phyloP scores from a whole-genome alignment of 176 grass and related monocot species.

The Puccinellia tenuiflora region DNA sequence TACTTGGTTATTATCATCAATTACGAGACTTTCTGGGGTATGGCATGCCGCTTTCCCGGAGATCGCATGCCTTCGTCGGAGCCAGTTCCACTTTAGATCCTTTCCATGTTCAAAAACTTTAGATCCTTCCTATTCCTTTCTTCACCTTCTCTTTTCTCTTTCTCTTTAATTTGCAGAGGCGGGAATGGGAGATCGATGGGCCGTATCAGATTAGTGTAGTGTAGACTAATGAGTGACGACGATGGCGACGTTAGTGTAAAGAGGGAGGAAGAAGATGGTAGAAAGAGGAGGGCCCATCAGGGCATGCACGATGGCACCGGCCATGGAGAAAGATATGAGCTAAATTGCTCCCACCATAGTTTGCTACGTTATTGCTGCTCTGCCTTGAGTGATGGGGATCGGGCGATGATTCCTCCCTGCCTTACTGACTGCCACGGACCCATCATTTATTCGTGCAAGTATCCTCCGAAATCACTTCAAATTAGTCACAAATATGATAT shows the following conservation, averaged over 20 bases:
- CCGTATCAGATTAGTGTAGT: no score
- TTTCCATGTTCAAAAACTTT: no score
- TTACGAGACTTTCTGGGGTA: no score
- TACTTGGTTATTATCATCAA: no score
- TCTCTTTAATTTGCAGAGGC: no score
- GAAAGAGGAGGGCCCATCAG: slow-evolving; percentile 26
- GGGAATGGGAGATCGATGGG: no score
- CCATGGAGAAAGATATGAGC: slow-evolving; percentile 26
- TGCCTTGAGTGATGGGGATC: slow-evolving; percentile 8
- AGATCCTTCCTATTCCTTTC: no score
- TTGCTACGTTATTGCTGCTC: neutral
- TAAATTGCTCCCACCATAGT: neutral
- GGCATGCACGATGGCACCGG: slow-evolving; percentile 31
- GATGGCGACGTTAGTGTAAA: slow-evolving; percentile 7
- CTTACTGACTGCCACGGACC: neutral
- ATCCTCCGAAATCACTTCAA: neutral
- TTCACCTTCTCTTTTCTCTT: no score
- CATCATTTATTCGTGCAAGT: neutral
- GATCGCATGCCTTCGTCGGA: no score
- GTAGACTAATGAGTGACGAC: neutral
- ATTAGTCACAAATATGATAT: neutral
- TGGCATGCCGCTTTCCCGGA: no score
- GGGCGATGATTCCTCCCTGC: no score
- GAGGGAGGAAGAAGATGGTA: neutral
- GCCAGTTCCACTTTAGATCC: no score